Evolutionary conservation across 305 asterid genomes (phyloP), one percentile per base, ranked within the genome.

Genomic region (Solanum aculeatissimum): DNA sequence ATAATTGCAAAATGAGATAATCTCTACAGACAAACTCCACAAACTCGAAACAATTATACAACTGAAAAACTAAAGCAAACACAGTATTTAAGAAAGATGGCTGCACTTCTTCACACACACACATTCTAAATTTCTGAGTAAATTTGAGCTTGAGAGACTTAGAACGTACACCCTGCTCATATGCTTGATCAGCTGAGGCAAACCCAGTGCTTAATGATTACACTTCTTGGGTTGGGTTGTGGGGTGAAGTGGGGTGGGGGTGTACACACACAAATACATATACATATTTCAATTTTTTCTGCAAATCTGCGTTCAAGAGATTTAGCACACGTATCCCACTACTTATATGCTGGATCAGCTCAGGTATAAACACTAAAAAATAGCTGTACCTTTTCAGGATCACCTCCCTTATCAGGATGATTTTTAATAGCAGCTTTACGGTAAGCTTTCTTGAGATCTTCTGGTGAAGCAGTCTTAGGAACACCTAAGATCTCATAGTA

Each of bases 401-500:
- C 91, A 43, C 91, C 91, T 54, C 91, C 90, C 72, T 89, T 86
- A 71, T 89, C 91, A 38, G 91, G 91, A 85, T 89, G 91, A 25
- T 89, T 89, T 83, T 89, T 89, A 51, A 89, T 89, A 29, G 90
- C 91, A 15, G 90, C 86, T 83, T 89, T 89, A 79, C 88, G 86
- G 79, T 89, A 87, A 13, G 91, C 91, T 83, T 89, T 89, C 84
- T 89, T 89, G 66, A 89, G 80, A 83, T 89, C 91, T n/a, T 89
- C 91, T 19, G 23, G 89, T 23, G 91, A 71, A 23, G 88, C 86
- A 8, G 81, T 85, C 82, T 89, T 87, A 47, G 88, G 86, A 40
- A 89, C 91, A n/a, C 91, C 91, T 12, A 89, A 87, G 27, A 87
- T 19, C 32, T 89, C 91, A 85, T 89, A 89, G 83, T 89, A 89